Percentiles rank a stretch among this genome's conserved stretches.
Evolutionary conservation across 1,284 basidiomycete species (phyloP).

Genomic region (Austroboletus novae-zelandiae): DNA sequence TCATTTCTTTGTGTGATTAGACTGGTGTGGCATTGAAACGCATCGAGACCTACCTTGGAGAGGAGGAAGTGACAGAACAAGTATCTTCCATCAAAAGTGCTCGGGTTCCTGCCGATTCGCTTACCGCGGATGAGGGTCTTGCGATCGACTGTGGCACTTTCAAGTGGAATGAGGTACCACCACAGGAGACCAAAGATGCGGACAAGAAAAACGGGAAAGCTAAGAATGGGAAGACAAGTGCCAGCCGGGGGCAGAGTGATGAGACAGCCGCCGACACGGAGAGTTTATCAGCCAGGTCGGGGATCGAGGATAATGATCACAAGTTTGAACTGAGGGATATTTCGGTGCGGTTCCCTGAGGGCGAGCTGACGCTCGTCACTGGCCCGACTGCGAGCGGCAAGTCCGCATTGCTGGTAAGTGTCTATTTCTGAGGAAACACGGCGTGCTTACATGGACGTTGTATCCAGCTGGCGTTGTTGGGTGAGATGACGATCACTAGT

Average conservation of each 20-base stretch:
- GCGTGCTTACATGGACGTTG: background rate
- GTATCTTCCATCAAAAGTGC: conserved; percentile 61
- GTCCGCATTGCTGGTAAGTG: conserved; percentile 38
- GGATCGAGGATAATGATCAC: conserved; percentile 26
- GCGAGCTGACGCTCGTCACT: conserved; percentile 52
- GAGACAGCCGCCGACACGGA: conserved; percentile 11
- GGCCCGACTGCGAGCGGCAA: conserved; percentile 73
- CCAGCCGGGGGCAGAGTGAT: conserved; percentile 5
- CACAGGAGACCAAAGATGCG: conserved; percentile 8
- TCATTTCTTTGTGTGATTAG: conserved; percentile 31
- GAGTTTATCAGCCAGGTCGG: conserved; percentile 16
- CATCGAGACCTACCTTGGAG: conserved; percentile 76
- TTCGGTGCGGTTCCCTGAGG: conserved; percentile 57
- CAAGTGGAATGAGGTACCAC: conserved; percentile 54
- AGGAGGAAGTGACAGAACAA: conserved; percentile 78
- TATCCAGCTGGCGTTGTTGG: conserved; percentile 30
- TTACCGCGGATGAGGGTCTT: conserved; percentile 38
- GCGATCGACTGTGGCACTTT: conserved; percentile 57
- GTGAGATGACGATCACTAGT: conserved; percentile 30
- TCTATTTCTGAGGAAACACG: background rate
- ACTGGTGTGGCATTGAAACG: conserved; percentile 76
- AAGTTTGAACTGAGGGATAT: conserved; percentile 60
- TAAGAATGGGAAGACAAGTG: conserved; percentile 1
- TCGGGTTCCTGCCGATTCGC: conserved; percentile 14
- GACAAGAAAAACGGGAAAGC: conserved; percentile 10